Base-by-base conservation (phyloP, 2,329 filamentous ascomycete genomes). In the Cytospora chrysosperma region DNA sequence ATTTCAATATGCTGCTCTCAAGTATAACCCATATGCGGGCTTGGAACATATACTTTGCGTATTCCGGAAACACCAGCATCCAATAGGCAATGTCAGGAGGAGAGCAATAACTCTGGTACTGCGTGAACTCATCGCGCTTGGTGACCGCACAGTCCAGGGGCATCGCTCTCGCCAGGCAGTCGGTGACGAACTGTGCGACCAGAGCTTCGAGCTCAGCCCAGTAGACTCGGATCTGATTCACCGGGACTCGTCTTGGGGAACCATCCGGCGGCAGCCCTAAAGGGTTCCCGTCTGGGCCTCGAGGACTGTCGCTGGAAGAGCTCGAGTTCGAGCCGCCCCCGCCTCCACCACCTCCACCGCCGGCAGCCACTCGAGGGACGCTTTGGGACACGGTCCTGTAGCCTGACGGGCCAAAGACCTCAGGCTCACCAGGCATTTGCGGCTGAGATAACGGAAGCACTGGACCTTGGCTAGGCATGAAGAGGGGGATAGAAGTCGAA, bases 31-130 rank as follows among this genome's bases (percentile, higher is more conserved):
- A 61, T 21, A 61, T 49, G 28, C 59, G 54, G 19, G 59, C 34
- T 50, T 61, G 51, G n/a, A 49, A 61, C 17, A 55, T 24, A 4
- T 61, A 55, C 28, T 55, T 61, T 28, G 59, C 59, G 15, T 19
- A 49, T n/a, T 47, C n/a, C 8, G 43, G 43, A 4, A 5, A 47
- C n/a, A 47, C 10, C 13, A 47, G n/a, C 43, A 47, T 47, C 10
- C 10, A 21, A 47, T 24, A 12, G 3, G 43, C 43, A 24, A 47
- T 47, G 1, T 47, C 43, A 9, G n/a, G 8, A 12, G 43, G 43
- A 47, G 9, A 24, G 10, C 43, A 47, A 12, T 12, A 21, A 9
- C 17, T 24, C 43, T 13, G 4, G 13, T 47, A 47, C 17, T n/a
- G 10, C 7, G n/a, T 19, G 4, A n/a, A 21, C n/a, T 47, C 43